Conservation (phyloP, 805 yeast species). For the Pichia phayaonensis region DNA sequence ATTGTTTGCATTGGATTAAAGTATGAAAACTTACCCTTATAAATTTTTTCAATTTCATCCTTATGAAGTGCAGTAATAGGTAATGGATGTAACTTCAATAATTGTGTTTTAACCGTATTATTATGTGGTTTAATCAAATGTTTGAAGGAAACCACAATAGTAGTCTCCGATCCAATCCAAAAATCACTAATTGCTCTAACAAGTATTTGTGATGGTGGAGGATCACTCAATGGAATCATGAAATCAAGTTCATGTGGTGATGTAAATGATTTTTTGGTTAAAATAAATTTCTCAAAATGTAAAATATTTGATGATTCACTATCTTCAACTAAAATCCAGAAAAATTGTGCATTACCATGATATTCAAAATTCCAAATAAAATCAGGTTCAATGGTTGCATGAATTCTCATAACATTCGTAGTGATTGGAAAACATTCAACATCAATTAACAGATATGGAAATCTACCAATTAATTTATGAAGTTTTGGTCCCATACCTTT, state of each 20-base stretch:
- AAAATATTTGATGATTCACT: slow-evolving; percentile 64
- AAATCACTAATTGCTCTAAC: slow-evolving; percentile 73
- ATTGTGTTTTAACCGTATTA: slow-evolving; percentile 76
- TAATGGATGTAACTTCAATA: slow-evolving; percentile 75
- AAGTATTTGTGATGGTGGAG: slow-evolving; percentile 82
- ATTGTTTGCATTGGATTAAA: slow-evolving; percentile 99
- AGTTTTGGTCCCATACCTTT: slow-evolving; percentile 60
- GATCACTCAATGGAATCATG: slow-evolving; percentile 85
- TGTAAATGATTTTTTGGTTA: slow-evolving; percentile 50
- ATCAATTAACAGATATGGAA: slow-evolving; percentile 69
- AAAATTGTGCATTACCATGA: slow-evolving; percentile 80
- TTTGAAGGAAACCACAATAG: slow-evolving; percentile 75
- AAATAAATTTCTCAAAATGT: slow-evolving; percentile 74
- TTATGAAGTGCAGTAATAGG: slow-evolving; percentile 78
- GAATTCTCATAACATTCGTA: slow-evolving; percentile 74
- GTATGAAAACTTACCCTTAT: slow-evolving; percentile 61
- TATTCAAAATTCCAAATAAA: slow-evolving; percentile 77
- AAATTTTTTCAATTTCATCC: slow-evolving; percentile 57
- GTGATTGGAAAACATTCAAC: slow-evolving; percentile 89
- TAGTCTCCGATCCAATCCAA: slow-evolving; percentile 84
- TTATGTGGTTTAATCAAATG: slow-evolving; percentile 84
- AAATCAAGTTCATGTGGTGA: slow-evolving; percentile 71
- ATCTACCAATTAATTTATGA: slow-evolving; percentile 52
- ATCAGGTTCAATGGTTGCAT: slow-evolving; percentile 60
- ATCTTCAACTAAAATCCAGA: slow-evolving; percentile 91